Conservation (phyloP, 768 basidiomycete genomes). For the Russula virescens region DNA sequence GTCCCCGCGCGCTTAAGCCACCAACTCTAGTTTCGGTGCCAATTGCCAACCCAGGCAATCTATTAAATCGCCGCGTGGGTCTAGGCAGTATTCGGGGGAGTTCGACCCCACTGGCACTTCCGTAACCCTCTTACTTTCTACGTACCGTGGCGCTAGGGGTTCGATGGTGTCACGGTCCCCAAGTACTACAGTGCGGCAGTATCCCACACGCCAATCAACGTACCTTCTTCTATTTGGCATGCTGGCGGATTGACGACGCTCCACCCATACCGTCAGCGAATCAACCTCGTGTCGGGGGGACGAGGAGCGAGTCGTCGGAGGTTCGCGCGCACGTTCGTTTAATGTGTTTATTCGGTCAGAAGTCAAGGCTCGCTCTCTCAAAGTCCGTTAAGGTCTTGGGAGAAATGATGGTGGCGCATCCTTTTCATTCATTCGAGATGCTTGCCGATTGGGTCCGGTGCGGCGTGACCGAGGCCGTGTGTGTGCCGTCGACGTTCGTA, state of each 20-base stretch:
- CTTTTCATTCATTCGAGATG: background rate
- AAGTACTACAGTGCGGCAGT: too few species aligned
- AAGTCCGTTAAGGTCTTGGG: background rate
- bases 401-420: constrained; percentile 2
- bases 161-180: too few species aligned
- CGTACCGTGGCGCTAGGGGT: too few species aligned
- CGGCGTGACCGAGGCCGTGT: constrained; percentile 5
- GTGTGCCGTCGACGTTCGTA: background rate
- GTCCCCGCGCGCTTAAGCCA: too few species aligned
- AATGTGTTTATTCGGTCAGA: background rate
- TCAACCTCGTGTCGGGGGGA: background rate
- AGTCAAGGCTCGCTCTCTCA: background rate
- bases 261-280: too few species aligned
- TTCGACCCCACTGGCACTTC: too few species aligned
- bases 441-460: constrained; percentile 1
- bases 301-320: background rate
- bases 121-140: too few species aligned
- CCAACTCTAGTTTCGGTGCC: too few species aligned
- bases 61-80: background rate
- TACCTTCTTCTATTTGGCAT: too few species aligned
- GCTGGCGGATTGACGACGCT: too few species aligned
- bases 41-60: background rate
- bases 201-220: too few species aligned
- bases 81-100: too few species aligned
- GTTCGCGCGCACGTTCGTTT: background rate